These are phyloP conservation scores for Moringa oleifera DNA, from an alignment of 345 rosid genomes.

Conservation along the genomic window DNA sequence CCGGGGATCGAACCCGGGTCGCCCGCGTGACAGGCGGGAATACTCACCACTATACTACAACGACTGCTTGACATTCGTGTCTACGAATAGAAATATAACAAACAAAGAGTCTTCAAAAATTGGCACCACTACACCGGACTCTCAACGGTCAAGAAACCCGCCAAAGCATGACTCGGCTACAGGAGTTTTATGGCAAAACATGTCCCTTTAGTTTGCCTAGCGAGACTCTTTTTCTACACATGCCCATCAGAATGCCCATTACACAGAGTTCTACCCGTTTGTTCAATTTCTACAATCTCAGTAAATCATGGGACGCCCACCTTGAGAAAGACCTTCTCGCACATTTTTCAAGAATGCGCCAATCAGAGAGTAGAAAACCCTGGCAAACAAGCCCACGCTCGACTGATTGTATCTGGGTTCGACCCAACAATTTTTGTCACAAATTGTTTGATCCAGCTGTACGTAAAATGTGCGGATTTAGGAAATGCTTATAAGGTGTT, in stretches of 20 bases:
- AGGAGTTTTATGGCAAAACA: slow-evolving; percentile 31
- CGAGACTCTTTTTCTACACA: slow-evolving; percentile 12
- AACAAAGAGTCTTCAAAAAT: too few relatives aligned
- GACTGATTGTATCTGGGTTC: slow-evolving; percentile 68
- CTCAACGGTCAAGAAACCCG: slow-evolving; percentile 16
- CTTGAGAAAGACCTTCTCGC: slow-evolving; percentile 50
- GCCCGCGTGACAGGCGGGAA: slow-evolving; percentile 95
- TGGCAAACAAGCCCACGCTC: slow-evolving; percentile 81
- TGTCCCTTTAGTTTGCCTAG: slow-evolving; percentile 6
- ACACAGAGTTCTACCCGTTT: slow-evolving; percentile 5
- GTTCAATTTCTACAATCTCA: slow-evolving; percentile 32
- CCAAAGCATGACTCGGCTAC: slow-evolving; percentile 31
- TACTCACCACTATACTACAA: slow-evolving; percentile 96
- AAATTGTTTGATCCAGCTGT: slow-evolving; percentile 69
- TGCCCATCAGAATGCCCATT: slow-evolving; percentile 2
- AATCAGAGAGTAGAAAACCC: slow-evolving; percentile 29
- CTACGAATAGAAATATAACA: too few relatives aligned
- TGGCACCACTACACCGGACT: not conserved
- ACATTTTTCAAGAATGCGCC: slow-evolving; percentile 65
- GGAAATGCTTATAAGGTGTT: slow-evolving; percentile 52
- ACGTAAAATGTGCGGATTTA: slow-evolving; percentile 42
- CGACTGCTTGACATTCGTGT: slow-evolving; percentile 35
- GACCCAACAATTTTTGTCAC: slow-evolving; percentile 55
- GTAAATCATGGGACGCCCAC: slow-evolving; percentile 19
- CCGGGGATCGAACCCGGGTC: slow-evolving; percentile 98